phyloP scores from a whole-genome alignment of 2,329 filamentous ascomycete genomes.

The Arthrobotrys entomopaga region DNA sequence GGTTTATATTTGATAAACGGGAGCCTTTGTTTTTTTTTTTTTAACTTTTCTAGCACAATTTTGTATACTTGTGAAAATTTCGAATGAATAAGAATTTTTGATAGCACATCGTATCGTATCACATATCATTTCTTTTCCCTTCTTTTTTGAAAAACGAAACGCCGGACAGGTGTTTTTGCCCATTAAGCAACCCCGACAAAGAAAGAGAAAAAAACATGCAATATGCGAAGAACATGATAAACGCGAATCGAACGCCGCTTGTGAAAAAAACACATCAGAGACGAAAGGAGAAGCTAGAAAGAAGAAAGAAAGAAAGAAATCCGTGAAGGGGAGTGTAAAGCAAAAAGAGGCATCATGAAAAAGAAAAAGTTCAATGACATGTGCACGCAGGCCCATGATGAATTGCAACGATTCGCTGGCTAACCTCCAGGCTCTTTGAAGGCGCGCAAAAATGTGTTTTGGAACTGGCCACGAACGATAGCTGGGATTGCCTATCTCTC shows the following conservation, averaged over 20 bases:
- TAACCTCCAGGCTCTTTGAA: background rate
- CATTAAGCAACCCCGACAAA: background rate
- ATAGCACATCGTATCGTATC: background rate
- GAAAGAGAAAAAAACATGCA: background rate
- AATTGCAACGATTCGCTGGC: too few species aligned
- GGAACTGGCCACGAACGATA: conserved; percentile 1
- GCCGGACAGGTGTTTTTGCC: background rate
- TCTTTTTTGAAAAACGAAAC: background rate
- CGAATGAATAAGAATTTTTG: background rate
- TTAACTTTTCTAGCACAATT: background rate
- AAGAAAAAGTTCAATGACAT: too few species aligned
- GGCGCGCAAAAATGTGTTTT: background rate
- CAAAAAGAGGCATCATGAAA: background rate
- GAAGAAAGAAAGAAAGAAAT: too few species aligned
- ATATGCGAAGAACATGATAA: too few species aligned
- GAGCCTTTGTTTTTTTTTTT: conserved; percentile 14
- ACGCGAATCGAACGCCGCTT: too few species aligned
- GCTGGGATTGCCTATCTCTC: conserved; percentile 29
- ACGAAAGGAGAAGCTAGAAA: too few species aligned
- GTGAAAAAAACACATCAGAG: too few species aligned
- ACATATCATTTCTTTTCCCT: background rate
- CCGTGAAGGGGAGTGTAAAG: background rate
- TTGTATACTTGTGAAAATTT: background rate
- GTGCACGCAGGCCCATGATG: too few species aligned
- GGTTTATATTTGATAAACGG: conserved; percentile 47